phyloP scores from a whole-genome alignment of 306 rosid genomes.

The Inga laurina region DNA sequence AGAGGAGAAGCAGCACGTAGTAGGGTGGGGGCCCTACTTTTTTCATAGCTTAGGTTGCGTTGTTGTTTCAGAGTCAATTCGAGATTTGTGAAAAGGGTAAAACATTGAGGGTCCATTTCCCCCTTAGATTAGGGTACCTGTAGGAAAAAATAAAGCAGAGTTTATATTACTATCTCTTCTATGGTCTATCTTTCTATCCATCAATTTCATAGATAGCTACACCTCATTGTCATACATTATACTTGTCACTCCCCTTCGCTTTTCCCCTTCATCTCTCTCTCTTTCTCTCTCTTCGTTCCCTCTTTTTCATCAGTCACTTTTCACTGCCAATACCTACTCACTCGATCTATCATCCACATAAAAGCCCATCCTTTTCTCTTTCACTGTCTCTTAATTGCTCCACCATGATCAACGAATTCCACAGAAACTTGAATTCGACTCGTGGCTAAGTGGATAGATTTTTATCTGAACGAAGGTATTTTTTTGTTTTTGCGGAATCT shows the following conservation, averaged over 20 bases:
- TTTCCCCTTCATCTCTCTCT: neutral
- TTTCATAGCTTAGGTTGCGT: conserved; percentile 10
- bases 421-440: neutral
- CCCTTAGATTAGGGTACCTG: conserved; percentile 30
- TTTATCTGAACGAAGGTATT: neutral
- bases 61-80: neutral
- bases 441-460: neutral
- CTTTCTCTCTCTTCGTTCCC: neutral
- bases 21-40: conserved; percentile 1
- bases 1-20: conserved; percentile 12
- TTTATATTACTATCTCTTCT: neutral
- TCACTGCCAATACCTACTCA: conserved; percentile 15
- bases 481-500: neutral
- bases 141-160: neutral
- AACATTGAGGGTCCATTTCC: neutral
- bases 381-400: neutral
- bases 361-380: neutral
- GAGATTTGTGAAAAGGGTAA: neutral
- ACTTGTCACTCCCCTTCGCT: neutral
- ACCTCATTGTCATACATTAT: conserved; percentile 27
- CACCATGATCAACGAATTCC: conserved; percentile 21
- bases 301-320: conserved; percentile 35
- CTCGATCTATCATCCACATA: neutral
- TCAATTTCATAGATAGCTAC: conserved; percentile 29
- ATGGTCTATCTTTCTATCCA: conserved; percentile 14